Conservation (phyloP, 768 basidiomycete genomes). For the Kwoniella shandongensis region DNA sequence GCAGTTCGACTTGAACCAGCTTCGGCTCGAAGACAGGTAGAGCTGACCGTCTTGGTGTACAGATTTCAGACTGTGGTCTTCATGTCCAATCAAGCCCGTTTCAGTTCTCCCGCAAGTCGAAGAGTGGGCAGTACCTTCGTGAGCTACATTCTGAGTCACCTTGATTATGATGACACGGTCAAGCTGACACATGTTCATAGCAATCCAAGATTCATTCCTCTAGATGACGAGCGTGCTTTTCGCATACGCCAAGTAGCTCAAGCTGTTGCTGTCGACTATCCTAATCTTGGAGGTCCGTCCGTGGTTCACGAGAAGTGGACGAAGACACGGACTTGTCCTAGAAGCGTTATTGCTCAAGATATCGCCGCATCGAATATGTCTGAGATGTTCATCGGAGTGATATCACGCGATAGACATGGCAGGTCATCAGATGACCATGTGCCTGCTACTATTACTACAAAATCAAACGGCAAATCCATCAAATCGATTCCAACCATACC, state of each 20-base stretch:
- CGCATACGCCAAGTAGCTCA: not conserved
- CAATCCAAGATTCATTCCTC: conserved; percentile 8
- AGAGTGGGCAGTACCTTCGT: conserved; percentile 6
- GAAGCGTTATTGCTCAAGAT: not conserved
- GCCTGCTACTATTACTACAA: not conserved
- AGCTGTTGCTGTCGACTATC: conserved; percentile 2
- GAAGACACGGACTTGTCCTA: not conserved
- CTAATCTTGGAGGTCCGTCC: not conserved
- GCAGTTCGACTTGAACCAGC: not conserved
- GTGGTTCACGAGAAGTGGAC: not conserved
- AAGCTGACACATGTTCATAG: not conserved
- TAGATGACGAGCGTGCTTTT: not conserved
- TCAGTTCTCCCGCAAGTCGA: not conserved
- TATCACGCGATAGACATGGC: no score
- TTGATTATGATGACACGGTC: not conserved
- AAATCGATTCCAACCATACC: not conserved
- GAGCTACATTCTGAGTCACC: not conserved
- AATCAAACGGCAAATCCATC: not conserved
- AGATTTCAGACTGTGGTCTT: conserved; percentile 22
- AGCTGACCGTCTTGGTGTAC: not conserved
- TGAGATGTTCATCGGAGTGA: no score
- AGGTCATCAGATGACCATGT: no score
- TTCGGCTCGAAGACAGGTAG: not conserved
- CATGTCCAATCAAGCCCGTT: conserved; percentile 15
- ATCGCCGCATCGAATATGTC: no score